phyloP scores from a whole-genome alignment of 331 rosid species.

The Rosa hybrid region DNA sequence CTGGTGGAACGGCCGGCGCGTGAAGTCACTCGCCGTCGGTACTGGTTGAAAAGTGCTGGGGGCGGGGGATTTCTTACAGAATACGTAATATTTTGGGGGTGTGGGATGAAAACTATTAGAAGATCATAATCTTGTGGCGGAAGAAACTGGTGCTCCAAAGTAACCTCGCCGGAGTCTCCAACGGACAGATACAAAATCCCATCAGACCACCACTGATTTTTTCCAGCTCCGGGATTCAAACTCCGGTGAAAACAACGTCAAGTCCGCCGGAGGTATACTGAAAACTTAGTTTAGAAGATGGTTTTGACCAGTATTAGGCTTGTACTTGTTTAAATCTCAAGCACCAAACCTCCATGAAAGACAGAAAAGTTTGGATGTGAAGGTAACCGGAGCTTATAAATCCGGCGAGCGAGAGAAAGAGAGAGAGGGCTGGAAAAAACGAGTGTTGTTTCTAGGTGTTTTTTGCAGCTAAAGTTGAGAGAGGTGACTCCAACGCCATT shows the following conservation, averaged over 20 bases:
- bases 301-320: background rate
- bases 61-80: background rate
- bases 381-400: background rate
- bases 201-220: conserved; percentile 59
- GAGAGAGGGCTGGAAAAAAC: background rate
- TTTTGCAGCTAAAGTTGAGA: conserved; percentile 54
- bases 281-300: background rate
- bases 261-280: conserved; percentile 1
- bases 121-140: conserved; percentile 98
- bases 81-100: conserved; percentile 5
- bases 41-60: conserved; percentile 2
- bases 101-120: conserved; percentile 35
- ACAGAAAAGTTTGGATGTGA: no score
- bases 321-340: background rate
- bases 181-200: conserved; percentile 88
- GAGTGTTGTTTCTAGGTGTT: conserved; percentile 29
- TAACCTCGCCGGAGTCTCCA: conserved; percentile 87
- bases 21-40: conserved; percentile 15
- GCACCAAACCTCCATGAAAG: conserved; percentile 9
- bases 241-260: conserved; percentile 15
- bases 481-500: conserved; percentile 21
- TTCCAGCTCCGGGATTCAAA: conserved; percentile 36
- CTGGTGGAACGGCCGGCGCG: background rate
- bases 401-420: conserved; percentile 17
- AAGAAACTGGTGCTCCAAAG: conserved; percentile 98